Evolutionary conservation across 2,329 filamentous ascomycete genomes (phyloP), one percentile per base, ranked within the genome.

Genomic region (Ceratocystis huliohia): DNA sequence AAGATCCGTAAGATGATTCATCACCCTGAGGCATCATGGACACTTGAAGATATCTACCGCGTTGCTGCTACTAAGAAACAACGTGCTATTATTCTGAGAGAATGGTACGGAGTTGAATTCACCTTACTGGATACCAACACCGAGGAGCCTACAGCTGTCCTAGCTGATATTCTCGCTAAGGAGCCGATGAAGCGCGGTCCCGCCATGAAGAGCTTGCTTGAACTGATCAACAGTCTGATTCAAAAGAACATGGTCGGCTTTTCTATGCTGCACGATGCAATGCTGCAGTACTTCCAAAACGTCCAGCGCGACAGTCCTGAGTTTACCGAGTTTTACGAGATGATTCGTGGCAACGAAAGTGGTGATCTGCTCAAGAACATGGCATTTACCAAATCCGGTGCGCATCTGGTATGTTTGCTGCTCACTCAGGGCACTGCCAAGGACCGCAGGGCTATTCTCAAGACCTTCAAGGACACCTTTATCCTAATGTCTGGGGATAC

Each of bases 191-290:
- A 97, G 81, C 84, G 91, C 69, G 84, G 83, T 15, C 85, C 90
- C 0, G 92, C 96, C 70, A 89, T 97, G 86, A 88, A 88, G 74
- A 88, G 89, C 73, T 80, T 97, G 65, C 82, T 87, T 70, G 88
- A 90, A 70, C 84, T 96, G 77, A 94, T 96, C 79, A 96, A 96
- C 76, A 85, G 88, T 69, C 83, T 99, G 53, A 83, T 97, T 61
- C 92, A 99, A 77, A 99, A 99, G 83, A 94, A 94, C 78, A 87
- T 94, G 78, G 95, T 91, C 0, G 93, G 91, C 8, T 97, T 99
- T 77, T 97, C 93, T 1, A 95, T 99, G 83, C 84, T 99, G 22
- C 95, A 99, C 76, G 94, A 97, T 73, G 94, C 94, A 63, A 96
- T 99, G 92, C 80, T 96, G 68, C 93, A 99, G 74, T 99, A 96